A percentile compares a stretch with the other conserved stretches of the same genome.
phyloP scores from a whole-genome alignment of 2,329 filamentous ascomycete species.

The Fusarium sp. region DNA sequence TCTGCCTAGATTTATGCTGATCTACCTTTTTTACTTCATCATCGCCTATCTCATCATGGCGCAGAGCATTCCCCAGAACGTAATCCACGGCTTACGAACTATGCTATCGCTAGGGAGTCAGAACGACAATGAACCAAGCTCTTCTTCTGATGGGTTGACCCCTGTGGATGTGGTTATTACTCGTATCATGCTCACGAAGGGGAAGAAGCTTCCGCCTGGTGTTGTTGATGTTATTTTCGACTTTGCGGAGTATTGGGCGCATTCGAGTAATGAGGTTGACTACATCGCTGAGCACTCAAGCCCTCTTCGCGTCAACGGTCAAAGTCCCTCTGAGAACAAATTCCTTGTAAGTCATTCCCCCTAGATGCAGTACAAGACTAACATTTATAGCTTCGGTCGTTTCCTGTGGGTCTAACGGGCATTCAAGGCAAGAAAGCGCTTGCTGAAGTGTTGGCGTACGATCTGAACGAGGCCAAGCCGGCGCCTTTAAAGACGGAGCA shows the following conservation, averaged over 20 bases:
- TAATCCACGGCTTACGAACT: slow-evolving; percentile 35
- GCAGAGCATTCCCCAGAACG: slow-evolving; percentile 41
- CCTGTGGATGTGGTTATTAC: slow-evolving; percentile 62
- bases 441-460: slow-evolving; percentile 47
- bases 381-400: slow-evolving; percentile 51
- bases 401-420: slow-evolving; percentile 52
- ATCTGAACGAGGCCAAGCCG: slow-evolving; percentile 47
- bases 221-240: slow-evolving; percentile 68
- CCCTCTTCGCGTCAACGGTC: slow-evolving; percentile 42
- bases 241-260: slow-evolving; percentile 72
- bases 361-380: not conserved
- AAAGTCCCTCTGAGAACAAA: slow-evolving; percentile 44
- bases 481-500: slow-evolving; percentile 44
- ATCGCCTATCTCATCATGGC: slow-evolving; percentile 43
- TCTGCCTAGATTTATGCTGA: slow-evolving; percentile 18
- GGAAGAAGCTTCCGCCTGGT: slow-evolving; percentile 62
- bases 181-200: slow-evolving; percentile 60
- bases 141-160: slow-evolving; percentile 49
- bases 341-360: slow-evolving; percentile 48
- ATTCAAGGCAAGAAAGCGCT: slow-evolving; percentile 44
- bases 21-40: slow-evolving; percentile 26
- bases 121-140: not conserved
- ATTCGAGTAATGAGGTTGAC: slow-evolving; percentile 54
- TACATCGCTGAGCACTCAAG: slow-evolving; percentile 39
- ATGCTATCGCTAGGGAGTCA: slow-evolving; percentile 9